Conservation (phyloP, 768 basidiomycete species). For the Paxillus involutus region DNA sequence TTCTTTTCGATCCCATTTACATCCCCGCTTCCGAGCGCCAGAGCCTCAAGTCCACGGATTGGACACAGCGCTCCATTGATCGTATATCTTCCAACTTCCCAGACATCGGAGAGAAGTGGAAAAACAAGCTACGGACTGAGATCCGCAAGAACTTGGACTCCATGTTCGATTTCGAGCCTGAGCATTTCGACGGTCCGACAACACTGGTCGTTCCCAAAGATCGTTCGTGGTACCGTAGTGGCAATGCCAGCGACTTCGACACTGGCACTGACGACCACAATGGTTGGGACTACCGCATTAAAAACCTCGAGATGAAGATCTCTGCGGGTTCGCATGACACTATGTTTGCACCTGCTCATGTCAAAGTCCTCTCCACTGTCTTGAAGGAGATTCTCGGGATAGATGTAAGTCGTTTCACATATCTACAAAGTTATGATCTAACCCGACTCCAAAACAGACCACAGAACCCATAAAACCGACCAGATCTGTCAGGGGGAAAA, state of each 20-base stretch:
- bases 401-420: no score
- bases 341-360: slow-evolving; percentile 32
- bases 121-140: slow-evolving; percentile 27
- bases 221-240: slow-evolving; percentile 32
- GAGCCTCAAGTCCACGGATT: slow-evolving; percentile 30
- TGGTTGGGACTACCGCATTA: slow-evolving; percentile 28
- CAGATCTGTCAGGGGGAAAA: not conserved
- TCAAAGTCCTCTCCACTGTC: slow-evolving; percentile 28
- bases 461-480: not conserved
- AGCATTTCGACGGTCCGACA: slow-evolving; percentile 20
- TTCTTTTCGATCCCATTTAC: slow-evolving; percentile 31
- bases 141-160: slow-evolving; percentile 33
- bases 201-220: slow-evolving; percentile 31
- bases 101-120: slow-evolving; percentile 33
- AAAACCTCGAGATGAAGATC: slow-evolving; percentile 27
- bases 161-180: slow-evolving; percentile 33
- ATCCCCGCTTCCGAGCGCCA: slow-evolving; percentile 27
- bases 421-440: no score
- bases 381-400: slow-evolving; percentile 18
- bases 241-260: slow-evolving; percentile 27
- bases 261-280: slow-evolving; percentile 32
- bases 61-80: slow-evolving; percentile 31
- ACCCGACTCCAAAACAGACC: not conserved
- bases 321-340: slow-evolving; percentile 29
- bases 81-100: slow-evolving; percentile 30